These are phyloP conservation scores for Pestalotiopsis sp. DNA, from an alignment of 2,329 filamentous ascomycete genomes.

Conservation along the genomic window DNA sequence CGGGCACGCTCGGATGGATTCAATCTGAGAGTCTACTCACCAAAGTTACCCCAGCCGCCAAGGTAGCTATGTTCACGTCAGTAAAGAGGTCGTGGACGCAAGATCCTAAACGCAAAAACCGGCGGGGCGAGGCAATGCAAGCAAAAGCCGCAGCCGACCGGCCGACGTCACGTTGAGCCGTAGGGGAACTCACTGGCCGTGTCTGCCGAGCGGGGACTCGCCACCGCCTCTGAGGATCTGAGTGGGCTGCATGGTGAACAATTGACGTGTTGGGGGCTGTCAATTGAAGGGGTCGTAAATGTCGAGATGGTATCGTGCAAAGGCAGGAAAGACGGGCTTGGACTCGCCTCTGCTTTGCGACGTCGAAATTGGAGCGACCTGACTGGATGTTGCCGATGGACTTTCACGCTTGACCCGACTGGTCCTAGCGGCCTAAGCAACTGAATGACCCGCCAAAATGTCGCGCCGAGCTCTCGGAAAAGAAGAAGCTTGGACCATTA, in stretches of 20 bases:
- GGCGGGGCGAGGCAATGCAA: not conserved
- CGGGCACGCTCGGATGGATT: not conserved
- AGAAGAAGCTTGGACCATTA: constrained; percentile 10
- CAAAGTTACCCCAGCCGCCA: constrained; percentile 74
- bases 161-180: not conserved
- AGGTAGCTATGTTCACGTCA: constrained; percentile 59
- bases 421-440: not conserved
- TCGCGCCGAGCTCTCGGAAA: constrained; percentile 13
- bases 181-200: constrained; percentile 43
- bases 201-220: constrained; percentile 42
- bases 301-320: constrained; percentile 20
- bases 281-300: constrained; percentile 28
- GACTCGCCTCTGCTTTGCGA: not conserved
- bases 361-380: constrained; percentile 32
- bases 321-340: constrained; percentile 21
- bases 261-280: constrained; percentile 26
- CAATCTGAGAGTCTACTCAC: constrained; percentile 53
- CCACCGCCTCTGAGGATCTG: constrained; percentile 44
- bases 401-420: not conserved
- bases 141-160: constrained; percentile 34
- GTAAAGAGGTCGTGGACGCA: not conserved
- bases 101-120: not conserved
- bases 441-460: constrained; percentile 17
- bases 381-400: constrained; percentile 10
- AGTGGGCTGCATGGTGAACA: constrained; percentile 49